These are phyloP conservation scores for Thamnidium elegans DNA, from an alignment of 192 early-diverging fungal species.

Conservation along the genomic window DNA sequence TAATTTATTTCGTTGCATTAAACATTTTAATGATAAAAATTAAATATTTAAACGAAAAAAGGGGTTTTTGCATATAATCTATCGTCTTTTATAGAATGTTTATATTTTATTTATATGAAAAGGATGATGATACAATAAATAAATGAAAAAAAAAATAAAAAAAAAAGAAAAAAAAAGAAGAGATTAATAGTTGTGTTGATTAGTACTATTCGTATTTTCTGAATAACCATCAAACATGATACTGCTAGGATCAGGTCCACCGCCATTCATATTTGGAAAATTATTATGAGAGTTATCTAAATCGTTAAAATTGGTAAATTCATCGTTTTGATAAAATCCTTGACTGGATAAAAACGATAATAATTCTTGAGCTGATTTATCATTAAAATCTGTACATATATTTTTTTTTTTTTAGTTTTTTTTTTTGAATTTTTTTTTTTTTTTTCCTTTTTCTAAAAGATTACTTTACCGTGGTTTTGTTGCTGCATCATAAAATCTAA, in stretches of 20 bases:
- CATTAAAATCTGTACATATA: not conserved
- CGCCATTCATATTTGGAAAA: not conserved
- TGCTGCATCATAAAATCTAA: constrained; percentile 10
- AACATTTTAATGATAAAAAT: no score
- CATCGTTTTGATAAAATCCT: constrained; percentile 1
- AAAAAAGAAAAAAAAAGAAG: not conserved
- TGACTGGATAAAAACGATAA: constrained; percentile 9
- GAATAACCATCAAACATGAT: not conserved
- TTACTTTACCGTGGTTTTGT: not conserved
- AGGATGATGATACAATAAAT: not conserved
- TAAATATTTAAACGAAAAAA: no score
- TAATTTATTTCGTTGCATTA: no score
- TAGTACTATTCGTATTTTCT: not conserved
- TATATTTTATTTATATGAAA: not conserved
- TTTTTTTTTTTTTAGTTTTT: not conserved
- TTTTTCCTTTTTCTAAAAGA: not conserved
- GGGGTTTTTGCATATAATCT: no score
- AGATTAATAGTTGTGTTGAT: not conserved
- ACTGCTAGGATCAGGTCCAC: constrained; percentile 5
- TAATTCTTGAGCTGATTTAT: constrained; percentile 8
- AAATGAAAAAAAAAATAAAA: not conserved
- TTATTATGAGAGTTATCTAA: no score
- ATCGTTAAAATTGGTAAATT: not conserved
- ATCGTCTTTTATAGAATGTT: no score
- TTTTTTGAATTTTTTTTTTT: not conserved